phyloP scores from a whole-genome alignment of 306 rosid genomes.

The Castanea crenata region DNA sequence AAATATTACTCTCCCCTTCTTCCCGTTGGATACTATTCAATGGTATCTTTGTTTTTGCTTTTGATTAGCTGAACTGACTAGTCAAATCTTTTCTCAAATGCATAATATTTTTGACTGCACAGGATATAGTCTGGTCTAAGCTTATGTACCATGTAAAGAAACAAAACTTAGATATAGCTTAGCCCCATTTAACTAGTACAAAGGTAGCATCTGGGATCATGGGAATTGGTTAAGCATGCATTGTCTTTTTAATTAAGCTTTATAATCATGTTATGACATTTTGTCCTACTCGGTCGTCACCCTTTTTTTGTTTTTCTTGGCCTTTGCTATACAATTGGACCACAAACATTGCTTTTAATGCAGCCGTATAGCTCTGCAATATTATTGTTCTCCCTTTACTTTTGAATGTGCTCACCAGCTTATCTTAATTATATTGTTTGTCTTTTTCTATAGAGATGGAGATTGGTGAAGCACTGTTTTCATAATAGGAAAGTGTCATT shows the following conservation, averaged over 20 bases:
- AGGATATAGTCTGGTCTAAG: not conserved
- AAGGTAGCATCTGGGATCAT: not conserved
- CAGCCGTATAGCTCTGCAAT: not conserved
- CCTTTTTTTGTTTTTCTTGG: not conserved
- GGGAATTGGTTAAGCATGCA: not conserved
- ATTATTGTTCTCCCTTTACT: not conserved
- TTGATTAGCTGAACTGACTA: conserved; percentile 7
- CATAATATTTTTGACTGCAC: conserved; percentile 2
- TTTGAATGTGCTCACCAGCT: not conserved
- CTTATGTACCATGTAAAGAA: not conserved
- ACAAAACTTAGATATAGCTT: not conserved
- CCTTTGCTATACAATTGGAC: not conserved
- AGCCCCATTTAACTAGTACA: not conserved
- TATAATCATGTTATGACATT: conserved; percentile 3
- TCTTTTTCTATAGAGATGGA: not conserved
- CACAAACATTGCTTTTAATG: not conserved
- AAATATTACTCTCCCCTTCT: conserved; percentile 9
- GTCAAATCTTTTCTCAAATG: conserved; percentile 1
- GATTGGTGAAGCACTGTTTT: not conserved
- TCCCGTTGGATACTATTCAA: conserved; percentile 2
- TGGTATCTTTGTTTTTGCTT: conserved; percentile 12
- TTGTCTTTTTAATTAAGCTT: not conserved
- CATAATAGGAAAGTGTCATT: not conserved
- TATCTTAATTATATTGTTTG: not conserved
- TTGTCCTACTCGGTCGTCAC: conserved; percentile 8